Base-by-base conservation (phyloP, 257 asterid species). In the Rubia yunnanensis region DNA sequence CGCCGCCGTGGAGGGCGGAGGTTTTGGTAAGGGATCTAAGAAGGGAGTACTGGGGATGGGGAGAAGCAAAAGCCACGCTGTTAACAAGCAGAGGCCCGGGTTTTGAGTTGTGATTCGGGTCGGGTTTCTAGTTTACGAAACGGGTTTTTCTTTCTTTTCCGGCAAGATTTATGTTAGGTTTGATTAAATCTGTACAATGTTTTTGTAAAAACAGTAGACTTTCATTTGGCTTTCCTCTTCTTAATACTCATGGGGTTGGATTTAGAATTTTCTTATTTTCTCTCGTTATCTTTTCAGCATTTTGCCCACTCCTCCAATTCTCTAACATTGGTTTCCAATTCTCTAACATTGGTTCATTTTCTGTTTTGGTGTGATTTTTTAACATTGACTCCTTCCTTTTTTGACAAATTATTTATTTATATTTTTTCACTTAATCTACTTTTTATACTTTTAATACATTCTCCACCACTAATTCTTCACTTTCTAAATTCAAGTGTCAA, bases 1-100 rank as follows among this genome's bases (percentile, higher is more conserved):
- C 60, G 17, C 60, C 62, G 62, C 36, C 36, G 62, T 13, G 74
- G 79, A 79, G 50, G 81, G 78, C 8, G 89, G 80, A 11, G 79
- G 73, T 9, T 10, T 10, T 3, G 32, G 59, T n/a, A 20, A 55
- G 64, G 69, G 58, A 2, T 9, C 64, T 2, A 13, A 30, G 46
- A 60, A 60, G 44, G 82, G 76, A 34, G 69, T 63, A n/a, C 74
- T 74, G 4, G 28, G 64, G 15, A 77, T 72, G 26, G 85, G 88
- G 0, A 83, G 95, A 63, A 89, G 95, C 64, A 83, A 63, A 78
- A 87, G 90, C 60, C 82, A 85, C 60, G 94, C 86, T 48, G 85
- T 78, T 31, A 72, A 69, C 70, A 58, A 64, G 64, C 50, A 46
- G 55, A 64, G 23, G 14, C 23, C 27, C 20, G 22, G 56, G n/a